phyloP scores from a whole-genome alignment of 2,329 filamentous ascomycete species.

The Stemphylium beticola region DNA sequence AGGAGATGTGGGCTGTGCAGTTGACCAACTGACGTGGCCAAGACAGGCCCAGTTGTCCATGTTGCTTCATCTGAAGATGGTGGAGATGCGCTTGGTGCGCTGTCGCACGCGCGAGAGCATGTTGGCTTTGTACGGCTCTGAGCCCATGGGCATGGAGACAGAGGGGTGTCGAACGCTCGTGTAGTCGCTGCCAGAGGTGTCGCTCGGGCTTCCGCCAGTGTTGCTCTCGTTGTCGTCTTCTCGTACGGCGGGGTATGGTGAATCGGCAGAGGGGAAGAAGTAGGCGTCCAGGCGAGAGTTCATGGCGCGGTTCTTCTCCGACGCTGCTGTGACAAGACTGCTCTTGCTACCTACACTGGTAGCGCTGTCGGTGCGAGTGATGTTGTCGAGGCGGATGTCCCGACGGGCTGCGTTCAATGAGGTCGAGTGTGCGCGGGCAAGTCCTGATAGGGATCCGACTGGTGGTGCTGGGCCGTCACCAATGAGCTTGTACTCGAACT shows the following conservation, averaged over 20 bases:
- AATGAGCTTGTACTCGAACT: constrained; percentile 56
- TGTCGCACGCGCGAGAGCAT: constrained; percentile 44
- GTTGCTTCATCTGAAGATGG: constrained; percentile 45
- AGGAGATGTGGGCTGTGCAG: constrained; percentile 23
- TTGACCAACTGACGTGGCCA: constrained; percentile 23
- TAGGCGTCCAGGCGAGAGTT: constrained; percentile 49
- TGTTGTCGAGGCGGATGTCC: constrained; percentile 46
- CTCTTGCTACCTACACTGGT: constrained; percentile 44
- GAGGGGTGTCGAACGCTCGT: constrained; percentile 39
- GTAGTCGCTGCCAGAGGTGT: constrained; percentile 44
- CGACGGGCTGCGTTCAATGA: constrained; percentile 46
- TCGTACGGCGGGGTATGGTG: constrained; percentile 34
- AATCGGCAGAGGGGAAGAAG: constrained; percentile 39
- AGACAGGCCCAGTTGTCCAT: neutral
- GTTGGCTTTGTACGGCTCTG: constrained; percentile 37
- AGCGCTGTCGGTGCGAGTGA: constrained; percentile 46
- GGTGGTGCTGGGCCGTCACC: constrained; percentile 48
- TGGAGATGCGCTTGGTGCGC: constrained; percentile 46
- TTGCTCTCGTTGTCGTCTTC: constrained; percentile 42
- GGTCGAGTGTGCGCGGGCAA: constrained; percentile 49
- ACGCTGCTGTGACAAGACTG: constrained; percentile 43
- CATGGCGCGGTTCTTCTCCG: constrained; percentile 50
- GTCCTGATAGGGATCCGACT: constrained; percentile 48
- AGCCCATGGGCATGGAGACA: constrained; percentile 37
- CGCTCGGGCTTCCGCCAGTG: constrained; percentile 38